Percentiles rank a stretch among this genome's conserved stretches.
phyloP scores from a whole-genome alignment of 352 stramenopile genomes.

The Phytophthora brassicae region DNA sequence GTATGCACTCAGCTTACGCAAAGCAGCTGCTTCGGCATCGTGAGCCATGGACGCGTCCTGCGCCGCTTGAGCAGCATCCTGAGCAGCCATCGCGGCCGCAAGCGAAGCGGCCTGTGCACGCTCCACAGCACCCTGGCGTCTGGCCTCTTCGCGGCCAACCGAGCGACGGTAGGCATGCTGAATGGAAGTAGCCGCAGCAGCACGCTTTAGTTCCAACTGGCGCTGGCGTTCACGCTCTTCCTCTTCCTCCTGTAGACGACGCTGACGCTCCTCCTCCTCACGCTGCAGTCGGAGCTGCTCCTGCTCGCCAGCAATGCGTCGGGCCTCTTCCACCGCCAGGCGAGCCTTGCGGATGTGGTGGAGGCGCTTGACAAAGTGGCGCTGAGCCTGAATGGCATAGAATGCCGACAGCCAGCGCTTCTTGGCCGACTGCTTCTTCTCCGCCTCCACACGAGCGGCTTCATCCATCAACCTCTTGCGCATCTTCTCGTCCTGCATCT shows the following conservation, averaged over 20 bases:
- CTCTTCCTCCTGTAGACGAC: slow-evolving; percentile 54
- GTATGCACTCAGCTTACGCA: slow-evolving; percentile 68
- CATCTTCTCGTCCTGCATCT: slow-evolving; percentile 77
- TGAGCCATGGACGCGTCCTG: slow-evolving; percentile 73
- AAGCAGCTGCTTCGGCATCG: slow-evolving; percentile 72
- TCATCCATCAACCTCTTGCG: slow-evolving; percentile 77
- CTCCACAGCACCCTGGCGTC: slow-evolving; percentile 59
- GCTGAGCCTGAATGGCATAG: slow-evolving; percentile 69
- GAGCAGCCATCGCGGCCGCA: slow-evolving; percentile 68
- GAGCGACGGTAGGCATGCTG: slow-evolving; percentile 72
- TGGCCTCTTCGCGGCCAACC: slow-evolving; percentile 71
- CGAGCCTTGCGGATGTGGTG: slow-evolving; percentile 81
- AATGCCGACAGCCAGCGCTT: slow-evolving; percentile 78
- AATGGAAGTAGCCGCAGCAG: slow-evolving; percentile 58
- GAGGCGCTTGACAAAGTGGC: slow-evolving; percentile 78
- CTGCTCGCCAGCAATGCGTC: slow-evolving; percentile 72
- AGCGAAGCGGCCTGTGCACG: slow-evolving; percentile 72
- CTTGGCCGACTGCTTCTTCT: slow-evolving; percentile 81
- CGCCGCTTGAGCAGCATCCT: slow-evolving; percentile 74
- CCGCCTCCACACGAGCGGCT: slow-evolving; percentile 54
- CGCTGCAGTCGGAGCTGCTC: slow-evolving; percentile 56
- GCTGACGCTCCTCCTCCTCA: slow-evolving; percentile 72
- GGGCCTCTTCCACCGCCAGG: slow-evolving; percentile 76
- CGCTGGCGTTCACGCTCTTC: slow-evolving; percentile 71
- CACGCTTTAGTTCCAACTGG: slow-evolving; percentile 53